A percentile compares a stretch with the other conserved stretches of the same genome.
Evolutionary conservation across 768 basidiomycete species (phyloP).

Genomic region (Boletales sp.): DNA sequence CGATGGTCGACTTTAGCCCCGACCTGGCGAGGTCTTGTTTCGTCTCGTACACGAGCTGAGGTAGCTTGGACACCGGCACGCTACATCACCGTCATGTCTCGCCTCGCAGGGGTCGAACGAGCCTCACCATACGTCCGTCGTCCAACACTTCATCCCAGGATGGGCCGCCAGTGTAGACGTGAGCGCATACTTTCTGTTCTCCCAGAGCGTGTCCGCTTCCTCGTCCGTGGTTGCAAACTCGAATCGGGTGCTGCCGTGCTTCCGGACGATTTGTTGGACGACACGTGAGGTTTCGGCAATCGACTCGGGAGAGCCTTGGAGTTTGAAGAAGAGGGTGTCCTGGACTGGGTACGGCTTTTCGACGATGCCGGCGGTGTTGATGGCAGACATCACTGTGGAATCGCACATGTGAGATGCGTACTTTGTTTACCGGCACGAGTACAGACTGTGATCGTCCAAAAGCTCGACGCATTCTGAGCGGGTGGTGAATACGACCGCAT

Average conservation of each 20-base stretch:
- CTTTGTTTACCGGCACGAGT: too few relatives aligned
- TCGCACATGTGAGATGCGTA: too few relatives aligned
- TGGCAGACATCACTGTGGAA: conserved; percentile 54
- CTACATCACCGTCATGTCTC: conserved; percentile 18
- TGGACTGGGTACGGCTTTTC: conserved; percentile 53
- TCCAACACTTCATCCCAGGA: conserved; percentile 57
- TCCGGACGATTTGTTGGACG: conserved; percentile 53
- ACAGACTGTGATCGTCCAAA: conserved; percentile 49
- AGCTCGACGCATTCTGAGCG: conserved; percentile 77
- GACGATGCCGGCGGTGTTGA: conserved; percentile 54
- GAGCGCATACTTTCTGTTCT: conserved; percentile 66
- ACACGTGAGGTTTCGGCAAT: conserved; percentile 60
- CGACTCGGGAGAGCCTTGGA: conserved; percentile 64
- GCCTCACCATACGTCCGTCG: conserved; percentile 73
- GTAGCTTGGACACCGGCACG: conserved; percentile 63
- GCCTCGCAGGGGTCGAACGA: background rate
- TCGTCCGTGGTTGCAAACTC: conserved; percentile 57
- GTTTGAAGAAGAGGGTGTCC: conserved; percentile 83
- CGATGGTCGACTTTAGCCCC: conserved; percentile 58
- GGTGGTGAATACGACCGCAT: background rate
- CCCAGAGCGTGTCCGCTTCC: conserved; percentile 72
- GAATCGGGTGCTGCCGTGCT: conserved; percentile 67
- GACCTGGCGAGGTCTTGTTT: conserved; percentile 59
- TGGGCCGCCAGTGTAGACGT: conserved; percentile 53
- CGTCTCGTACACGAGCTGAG: conserved; percentile 63